A percentile compares a stretch with the other conserved stretches of the same genome.
These are phyloP conservation scores for Puccinia novopanici DNA, from an alignment of 1,284 basidiomycete genomes.

Conservation along the genomic window DNA sequence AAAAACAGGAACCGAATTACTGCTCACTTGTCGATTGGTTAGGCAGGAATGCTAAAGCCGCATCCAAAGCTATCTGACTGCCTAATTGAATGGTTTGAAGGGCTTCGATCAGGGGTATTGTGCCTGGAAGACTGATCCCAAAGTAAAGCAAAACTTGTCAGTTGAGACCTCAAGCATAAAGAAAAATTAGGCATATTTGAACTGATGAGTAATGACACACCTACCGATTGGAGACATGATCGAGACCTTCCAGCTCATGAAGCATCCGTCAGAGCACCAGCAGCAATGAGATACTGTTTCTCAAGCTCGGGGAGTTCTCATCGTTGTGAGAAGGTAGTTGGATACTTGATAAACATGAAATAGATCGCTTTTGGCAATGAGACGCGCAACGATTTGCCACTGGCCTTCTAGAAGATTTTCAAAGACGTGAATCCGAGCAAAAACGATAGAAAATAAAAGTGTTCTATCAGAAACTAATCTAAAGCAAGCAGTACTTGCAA, in stretches of 20 bases:
- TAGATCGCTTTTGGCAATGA: constrained; percentile 30
- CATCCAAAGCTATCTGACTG: constrained; percentile 73
- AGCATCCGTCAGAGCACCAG: constrained; percentile 38
- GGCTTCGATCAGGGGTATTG: constrained; percentile 57
- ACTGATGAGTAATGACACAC: constrained; percentile 5
- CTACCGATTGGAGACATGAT: constrained; percentile 17
- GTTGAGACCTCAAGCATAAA: background rate
- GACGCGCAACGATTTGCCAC: constrained; percentile 23
- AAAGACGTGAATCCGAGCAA: background rate
- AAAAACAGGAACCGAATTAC: constrained; percentile 50
- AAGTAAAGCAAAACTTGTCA: background rate
- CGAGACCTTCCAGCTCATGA: constrained; percentile 33
- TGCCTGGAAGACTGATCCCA: background rate
- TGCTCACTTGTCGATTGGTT: constrained; percentile 65
- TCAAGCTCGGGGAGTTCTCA: background rate
- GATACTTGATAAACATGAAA: constrained; percentile 40
- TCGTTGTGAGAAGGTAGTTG: background rate
- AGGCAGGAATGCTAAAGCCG: constrained; percentile 70
- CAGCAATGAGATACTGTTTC: constrained; percentile 30
- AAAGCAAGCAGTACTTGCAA: background rate
- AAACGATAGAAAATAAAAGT: too few species aligned
- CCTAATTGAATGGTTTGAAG: constrained; percentile 67
- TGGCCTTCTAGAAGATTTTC: constrained; percentile 9
- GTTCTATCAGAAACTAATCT: background rate
- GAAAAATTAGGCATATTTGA: background rate